Evolutionary conservation across 2,329 filamentous ascomycete species (phyloP), one percentile per base, ranked within the genome.

Genomic region (Aspergillus ibericus): DNA sequence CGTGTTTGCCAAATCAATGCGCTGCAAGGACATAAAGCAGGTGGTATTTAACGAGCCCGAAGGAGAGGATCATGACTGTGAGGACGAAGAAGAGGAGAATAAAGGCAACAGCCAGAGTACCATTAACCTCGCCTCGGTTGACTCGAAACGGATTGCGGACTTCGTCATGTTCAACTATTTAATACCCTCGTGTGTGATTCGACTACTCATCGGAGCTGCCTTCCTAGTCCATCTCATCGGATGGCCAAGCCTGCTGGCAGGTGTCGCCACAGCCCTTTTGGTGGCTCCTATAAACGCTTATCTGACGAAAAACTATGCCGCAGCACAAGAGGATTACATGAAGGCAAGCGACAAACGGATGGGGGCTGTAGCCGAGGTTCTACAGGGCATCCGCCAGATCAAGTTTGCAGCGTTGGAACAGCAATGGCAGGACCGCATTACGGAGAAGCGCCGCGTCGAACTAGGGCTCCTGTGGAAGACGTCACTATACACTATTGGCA

Each of bases 321-420:
- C 77, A 16, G 83, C 85, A 5, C 87, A 91, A 67, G 86, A 89
- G 58, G 78, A 81, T 50, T 73, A 92, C 47, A 92, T 93, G 90
- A 90, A 89, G 69, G 81, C 88, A 22, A 82, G 89, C 48, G 90
- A 93, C 70, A 81, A 85, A 59, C 92, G 92, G 72, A 82, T 91
- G 72, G 86, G 83, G 0, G 82, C 91, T 13, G 83, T 93, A 18
- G 89, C 89, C 1, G 90, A 93, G 72, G 88, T 88, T 1, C 77
- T 93, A 1, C 84, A 89, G 65, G 89, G 90, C 4, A 92, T 93
- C 63, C 85, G 90, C 1, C 90, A 93, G 73, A 92, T 93, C 77
- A 93, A 93, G 69, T 92, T 93, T 66, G 88, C 88, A 1, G 90
- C 90, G 0, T 76, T 91, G 1, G 90, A 93, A 72, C 77, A 80